A percentile compares a stretch with the other conserved stretches of the same genome.
Conservation (phyloP, 306 rosid genomes). For the Fagus crenata region DNA sequence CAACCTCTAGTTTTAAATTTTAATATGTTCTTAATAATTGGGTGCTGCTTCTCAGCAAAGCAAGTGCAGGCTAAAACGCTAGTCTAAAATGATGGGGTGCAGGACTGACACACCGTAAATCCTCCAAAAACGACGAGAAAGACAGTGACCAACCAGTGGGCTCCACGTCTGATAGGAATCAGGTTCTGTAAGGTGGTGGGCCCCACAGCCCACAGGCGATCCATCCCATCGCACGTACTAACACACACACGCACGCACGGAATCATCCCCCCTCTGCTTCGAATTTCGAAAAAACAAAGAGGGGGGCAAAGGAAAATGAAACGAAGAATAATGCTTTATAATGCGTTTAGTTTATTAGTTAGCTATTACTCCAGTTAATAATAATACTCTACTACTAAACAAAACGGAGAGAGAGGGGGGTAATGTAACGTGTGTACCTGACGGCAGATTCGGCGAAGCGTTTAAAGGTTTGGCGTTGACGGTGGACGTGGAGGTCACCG, state of each 20-base stretch:
- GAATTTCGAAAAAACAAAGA: not conserved
- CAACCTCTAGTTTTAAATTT: too few species aligned
- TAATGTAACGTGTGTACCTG: constrained; percentile 56
- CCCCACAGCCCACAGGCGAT: not conserved
- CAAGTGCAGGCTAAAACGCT: too few species aligned
- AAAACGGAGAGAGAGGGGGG: not conserved
- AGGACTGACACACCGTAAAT: constrained; percentile 10
- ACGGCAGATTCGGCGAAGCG: constrained; percentile 71
- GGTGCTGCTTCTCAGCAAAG: too few species aligned
- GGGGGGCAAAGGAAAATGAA: not conserved
- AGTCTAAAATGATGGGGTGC: constrained; percentile 3
- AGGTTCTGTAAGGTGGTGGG: constrained; percentile 8
- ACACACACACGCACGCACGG: constrained; percentile 23
- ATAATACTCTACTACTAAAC: too few species aligned
- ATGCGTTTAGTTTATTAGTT: too few species aligned
- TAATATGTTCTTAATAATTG: too few species aligned
- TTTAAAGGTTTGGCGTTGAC: constrained; percentile 69
- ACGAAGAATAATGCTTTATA: too few species aligned
- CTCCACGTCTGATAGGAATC: constrained; percentile 31
- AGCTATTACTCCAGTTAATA: too few species aligned
- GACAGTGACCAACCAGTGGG: constrained; percentile 31
- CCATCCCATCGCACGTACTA: not conserved
- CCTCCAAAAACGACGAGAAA: not conserved
- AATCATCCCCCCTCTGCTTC: constrained; percentile 7
- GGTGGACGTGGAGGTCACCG: constrained; percentile 84